Evolutionary conservation across 352 stramenopile genomes (phyloP), one percentile per base, ranked within the genome.

Genomic region (Globisporangium carolinianum): DNA sequence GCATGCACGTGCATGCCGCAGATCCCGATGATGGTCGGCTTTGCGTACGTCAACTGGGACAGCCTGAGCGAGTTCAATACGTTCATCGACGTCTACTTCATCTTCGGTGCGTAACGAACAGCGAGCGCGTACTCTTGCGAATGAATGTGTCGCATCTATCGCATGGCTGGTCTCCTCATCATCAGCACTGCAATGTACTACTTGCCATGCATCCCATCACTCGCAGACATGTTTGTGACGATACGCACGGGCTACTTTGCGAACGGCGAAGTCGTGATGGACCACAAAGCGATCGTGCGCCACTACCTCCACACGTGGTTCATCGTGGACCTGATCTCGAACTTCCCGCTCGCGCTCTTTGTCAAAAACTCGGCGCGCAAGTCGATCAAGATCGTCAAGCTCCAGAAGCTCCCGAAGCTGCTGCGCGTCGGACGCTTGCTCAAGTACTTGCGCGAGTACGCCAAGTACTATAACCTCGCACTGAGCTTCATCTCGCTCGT

Each of bases 351-450:
- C 39, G 63, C 83, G 12, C 65, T 90, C 0, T 83, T 91, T 45
- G 68, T 89, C 4, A 53, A 72, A 36, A 74, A 62, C 15, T 77
- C 81, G 14, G 75, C 74, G 9, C 65, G 68, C 24, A 88, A 88
- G 62, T 88, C 79, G 14, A 63, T 92, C 55, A 94, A 92, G 57
- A 89, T 92, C 36, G 69, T 91, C 9, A 91, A 91, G 43, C 64
- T 95, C 2, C 79, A 93, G 55, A 95, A 93, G 47, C 80, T 91
- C n/a, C 83, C 81, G 11, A 93, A 91, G 58, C 59, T 95, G 5
- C 66, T 95, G 11, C 83, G 84, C 4, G 71, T 94, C 49, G 80
- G 78, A 14, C 73, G 79, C 0, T 62, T 91, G 17, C 69, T 92
- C 42, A 88, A 89, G 61, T 89, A 89, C 63, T 60, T 92, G 32